Conservation (phyloP, 495 filamentous ascomycete genomes). For the Penicillium bovifimosum region DNA sequence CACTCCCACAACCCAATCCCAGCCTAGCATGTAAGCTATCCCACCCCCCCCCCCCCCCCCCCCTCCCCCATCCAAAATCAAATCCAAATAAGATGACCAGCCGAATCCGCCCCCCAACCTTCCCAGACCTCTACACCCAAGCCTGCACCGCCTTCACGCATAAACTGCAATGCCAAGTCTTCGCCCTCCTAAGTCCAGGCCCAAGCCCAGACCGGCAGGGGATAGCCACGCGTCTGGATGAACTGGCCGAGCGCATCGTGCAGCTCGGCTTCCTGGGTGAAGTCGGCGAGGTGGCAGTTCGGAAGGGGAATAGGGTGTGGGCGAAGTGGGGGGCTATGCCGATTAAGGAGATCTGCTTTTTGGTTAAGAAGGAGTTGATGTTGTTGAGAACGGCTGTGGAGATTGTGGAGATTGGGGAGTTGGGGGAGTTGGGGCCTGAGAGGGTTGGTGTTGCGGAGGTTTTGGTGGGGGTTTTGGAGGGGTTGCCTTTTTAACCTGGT, state of each 20-base stretch:
- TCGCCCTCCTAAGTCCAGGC: background rate
- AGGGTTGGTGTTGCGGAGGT: background rate
- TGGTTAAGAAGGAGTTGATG: background rate
- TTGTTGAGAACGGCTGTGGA: too few relatives aligned
- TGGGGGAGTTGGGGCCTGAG: too few relatives aligned
- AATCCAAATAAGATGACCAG: background rate
- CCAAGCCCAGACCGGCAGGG: background rate
- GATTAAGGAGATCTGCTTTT: slow-evolving; percentile 1
- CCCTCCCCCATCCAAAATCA: too few relatives aligned
- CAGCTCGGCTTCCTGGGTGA: background rate
- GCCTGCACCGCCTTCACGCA: background rate
- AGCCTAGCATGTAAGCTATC: background rate
- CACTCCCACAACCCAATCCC: background rate
- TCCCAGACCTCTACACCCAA: background rate
- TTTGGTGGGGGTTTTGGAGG: background rate
- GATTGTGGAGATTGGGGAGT: background rate
- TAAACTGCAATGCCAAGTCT: slow-evolving; percentile 1
- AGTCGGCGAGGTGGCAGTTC: background rate
- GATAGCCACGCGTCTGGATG: background rate
- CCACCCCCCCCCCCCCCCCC: too few relatives aligned
- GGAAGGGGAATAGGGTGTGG: background rate
- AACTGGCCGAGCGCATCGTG: background rate
- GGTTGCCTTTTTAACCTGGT: background rate
- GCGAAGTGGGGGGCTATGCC: background rate
- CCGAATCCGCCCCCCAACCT: background rate